A percentile compares a stretch with the other conserved stretches of the same genome.
Evolutionary conservation across 2,329 filamentous ascomycete species (phyloP).

Genomic region (Fusarium concolor): DNA sequence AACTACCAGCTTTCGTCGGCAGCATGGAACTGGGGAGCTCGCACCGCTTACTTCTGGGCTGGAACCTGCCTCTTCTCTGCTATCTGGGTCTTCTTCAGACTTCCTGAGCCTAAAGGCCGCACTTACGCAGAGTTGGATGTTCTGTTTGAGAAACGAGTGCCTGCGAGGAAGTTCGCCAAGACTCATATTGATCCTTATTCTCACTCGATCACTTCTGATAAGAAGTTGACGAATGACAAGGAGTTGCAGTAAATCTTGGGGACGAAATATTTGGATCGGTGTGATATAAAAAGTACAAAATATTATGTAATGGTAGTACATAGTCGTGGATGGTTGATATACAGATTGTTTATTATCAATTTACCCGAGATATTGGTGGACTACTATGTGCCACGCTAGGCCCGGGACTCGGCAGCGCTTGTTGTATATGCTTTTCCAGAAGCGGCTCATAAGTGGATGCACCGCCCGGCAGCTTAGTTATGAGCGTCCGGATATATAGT

Average conservation of each 20-base stretch:
- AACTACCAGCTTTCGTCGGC: constrained; percentile 61
- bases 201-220: constrained; percentile 6
- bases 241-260: background rate
- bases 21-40: constrained; percentile 62
- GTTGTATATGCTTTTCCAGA: constrained; percentile 55
- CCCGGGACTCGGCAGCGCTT: constrained; percentile 48
- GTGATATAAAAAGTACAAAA: background rate
- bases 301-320: background rate
- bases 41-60: constrained; percentile 60
- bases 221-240: constrained; percentile 22
- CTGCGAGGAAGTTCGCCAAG: constrained; percentile 56
- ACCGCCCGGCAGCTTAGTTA: constrained; percentile 54
- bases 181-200: constrained; percentile 54
- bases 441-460: constrained; percentile 53
- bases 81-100: constrained; percentile 61
- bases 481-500: constrained; percentile 52
- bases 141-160: constrained; percentile 54
- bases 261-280: background rate
- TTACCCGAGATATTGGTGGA: background rate
- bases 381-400: constrained; percentile 9
- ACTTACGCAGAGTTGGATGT: constrained; percentile 59
- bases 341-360: background rate
- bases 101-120: constrained; percentile 65
- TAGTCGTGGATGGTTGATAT: background rate
- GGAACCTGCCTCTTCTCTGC: constrained; percentile 61